Evolutionary conservation across 1,139 yeast genomes (phyloP), one percentile per base, ranked within the genome.

Genomic region (Kodamaea plutei): DNA sequence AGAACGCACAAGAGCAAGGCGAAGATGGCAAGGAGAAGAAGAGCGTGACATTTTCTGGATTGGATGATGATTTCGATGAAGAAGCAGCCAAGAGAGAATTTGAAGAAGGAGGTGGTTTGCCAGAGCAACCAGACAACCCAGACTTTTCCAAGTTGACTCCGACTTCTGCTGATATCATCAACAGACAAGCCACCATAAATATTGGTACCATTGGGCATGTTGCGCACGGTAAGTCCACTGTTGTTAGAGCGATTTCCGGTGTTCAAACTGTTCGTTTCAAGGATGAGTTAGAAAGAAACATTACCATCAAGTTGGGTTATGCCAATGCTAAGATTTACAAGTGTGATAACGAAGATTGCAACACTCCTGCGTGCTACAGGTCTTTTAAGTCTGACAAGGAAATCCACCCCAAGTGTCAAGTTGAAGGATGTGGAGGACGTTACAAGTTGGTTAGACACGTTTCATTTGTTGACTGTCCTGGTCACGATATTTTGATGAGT

Each of bases 401-500:
- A 65, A 84, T 91, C 47, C 76, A 79, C 56, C 98, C 98, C 45
- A 84, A 82, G 56, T 87, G 97, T 66, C 83, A 81, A 55, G 75
- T 84, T 43, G 80, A 81, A 40, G 95, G 93, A 9, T 82, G 89
- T 58, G 54, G 56, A 11, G 95, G 96, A 40, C 84, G 95, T 56
- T 89, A 88, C 64, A 76, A 77, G 52, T 73, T 93, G 46, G 79
- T 88, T 30, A 87, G 99, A 65, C 99, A 93, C 58, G 98, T 93
- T 35, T 88, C 96, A 6, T 93, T 93, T 52, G 98, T 93, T 39
- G 99, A 93, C 72, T 93, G 98, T 71, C 99, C 99, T 38, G 99
- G 98, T 60, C 99, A 93, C 84, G 99, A 93, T 73, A 91, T 93
- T 71, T 81, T 93, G 61, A 93, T 93, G 98, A 88, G 97, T 75